These are phyloP conservation scores for Podila clonocystis DNA, from an alignment of 192 early-diverging fungal genomes.

Conservation along the genomic window DNA sequence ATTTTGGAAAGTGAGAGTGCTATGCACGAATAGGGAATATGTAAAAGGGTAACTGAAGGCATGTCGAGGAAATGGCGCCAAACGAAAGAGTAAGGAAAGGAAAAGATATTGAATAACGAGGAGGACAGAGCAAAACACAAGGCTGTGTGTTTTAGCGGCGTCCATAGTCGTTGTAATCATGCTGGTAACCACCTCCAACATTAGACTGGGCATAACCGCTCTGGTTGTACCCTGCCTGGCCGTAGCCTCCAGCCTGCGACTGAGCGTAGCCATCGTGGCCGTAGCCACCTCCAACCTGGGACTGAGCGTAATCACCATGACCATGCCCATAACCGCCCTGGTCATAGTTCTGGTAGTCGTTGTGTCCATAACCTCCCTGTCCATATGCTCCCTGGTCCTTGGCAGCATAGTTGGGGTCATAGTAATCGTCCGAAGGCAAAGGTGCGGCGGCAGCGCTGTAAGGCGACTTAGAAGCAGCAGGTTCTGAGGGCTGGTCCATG, in stretches of 20 bases:
- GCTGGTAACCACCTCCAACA: slow-evolving; percentile 22
- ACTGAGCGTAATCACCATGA: slow-evolving; percentile 18
- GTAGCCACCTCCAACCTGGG: slow-evolving; percentile 18
- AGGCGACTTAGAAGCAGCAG: slow-evolving; percentile 19
- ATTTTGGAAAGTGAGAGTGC: background rate
- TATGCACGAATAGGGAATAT: background rate
- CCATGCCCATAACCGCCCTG: slow-evolving; percentile 19
- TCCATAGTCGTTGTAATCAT: slow-evolving; percentile 12
- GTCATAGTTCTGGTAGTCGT: slow-evolving; percentile 3
- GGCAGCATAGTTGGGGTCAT: slow-evolving; percentile 42
- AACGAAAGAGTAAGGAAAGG: background rate
- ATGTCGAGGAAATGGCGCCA: background rate
- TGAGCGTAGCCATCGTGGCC: slow-evolving; percentile 9
- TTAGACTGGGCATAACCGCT: slow-evolving; percentile 21
- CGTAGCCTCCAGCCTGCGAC: slow-evolving; percentile 4
- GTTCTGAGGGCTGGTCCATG: slow-evolving; percentile 34
- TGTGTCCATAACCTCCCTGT: slow-evolving; percentile 1
- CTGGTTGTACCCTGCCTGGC: slow-evolving; percentile 6
- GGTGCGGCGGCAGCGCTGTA: slow-evolving; percentile 22
- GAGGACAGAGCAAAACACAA: background rate
- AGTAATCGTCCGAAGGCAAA: slow-evolving; percentile 19
- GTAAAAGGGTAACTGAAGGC: background rate
- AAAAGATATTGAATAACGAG: background rate
- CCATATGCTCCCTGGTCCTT: slow-evolving; percentile 12
- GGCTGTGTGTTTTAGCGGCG: background rate